Evolutionary conservation across 805 yeast genomes (phyloP), one percentile per base, ranked within the genome.

Genomic region (Myxozyma mucilagina): DNA sequence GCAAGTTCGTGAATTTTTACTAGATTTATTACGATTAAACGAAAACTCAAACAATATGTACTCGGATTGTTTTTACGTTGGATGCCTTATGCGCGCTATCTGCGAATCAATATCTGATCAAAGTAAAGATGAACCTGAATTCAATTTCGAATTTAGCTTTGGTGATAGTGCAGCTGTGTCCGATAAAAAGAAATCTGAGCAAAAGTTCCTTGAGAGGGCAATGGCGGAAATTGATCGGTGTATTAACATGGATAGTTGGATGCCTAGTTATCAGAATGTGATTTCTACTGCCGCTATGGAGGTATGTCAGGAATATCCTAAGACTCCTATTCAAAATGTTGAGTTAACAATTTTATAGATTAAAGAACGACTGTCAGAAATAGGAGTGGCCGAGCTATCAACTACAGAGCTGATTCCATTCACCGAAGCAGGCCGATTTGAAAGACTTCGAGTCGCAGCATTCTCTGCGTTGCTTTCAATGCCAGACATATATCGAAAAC

Each of bases 191-290:
- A 43, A 57, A 24, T 31, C 54, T 2, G 55, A 58, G 32, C 38
- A 47, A 35, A 70, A 69, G 2, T 84, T 81, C 67, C 70, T 83
- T 1, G 66, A 71, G 3, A 81, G 80, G 14, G 84, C 86, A 0
- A 68, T 86, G 7, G 79, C 80, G 6, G 97, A 92, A 70, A 77
- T 94, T 49, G 84, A 86, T 57, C 80, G 97, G 60, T 81, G 85
- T 61, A 84, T 85, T 66, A 84, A 91, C 63, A 80, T 94, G 75
- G 98, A 93, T 69, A 85, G 82, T 47, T 90, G 96, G 96, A 79
- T 87, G 7, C 93, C 97, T 1, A 86, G 96, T 0, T 84, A 82
- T 63, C 86, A 84, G 55, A 72, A 80, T 59, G 64, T 79, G 41
- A 76, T 89, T 43, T 79, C 91, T 16, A 73, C 78, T 32, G 76